Conservation (phyloP, 2,329 filamentous ascomycete species). For the Tolypocladium sp. region DNA sequence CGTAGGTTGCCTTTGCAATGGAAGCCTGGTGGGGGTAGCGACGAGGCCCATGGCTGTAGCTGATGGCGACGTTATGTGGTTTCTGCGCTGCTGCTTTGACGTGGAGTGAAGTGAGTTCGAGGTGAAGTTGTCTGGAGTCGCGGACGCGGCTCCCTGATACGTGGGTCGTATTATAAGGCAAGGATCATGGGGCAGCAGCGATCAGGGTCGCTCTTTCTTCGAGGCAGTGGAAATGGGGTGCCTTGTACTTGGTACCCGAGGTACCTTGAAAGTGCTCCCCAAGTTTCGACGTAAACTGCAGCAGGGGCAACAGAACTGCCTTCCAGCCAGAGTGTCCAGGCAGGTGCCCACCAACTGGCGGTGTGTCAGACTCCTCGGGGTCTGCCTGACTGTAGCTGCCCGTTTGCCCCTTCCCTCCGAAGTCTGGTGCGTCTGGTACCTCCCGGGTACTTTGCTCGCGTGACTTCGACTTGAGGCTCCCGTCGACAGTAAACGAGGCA, state of each 20-base stretch:
- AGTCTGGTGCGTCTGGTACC: not conserved
- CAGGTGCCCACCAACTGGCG: not conserved
- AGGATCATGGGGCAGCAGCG: not conserved
- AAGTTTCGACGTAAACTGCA: not conserved
- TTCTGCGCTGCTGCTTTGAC: not conserved
- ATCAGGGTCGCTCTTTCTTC: not conserved
- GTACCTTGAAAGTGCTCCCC: not conserved
- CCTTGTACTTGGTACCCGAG: not conserved
- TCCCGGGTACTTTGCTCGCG: not conserved
- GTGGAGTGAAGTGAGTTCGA: not conserved
- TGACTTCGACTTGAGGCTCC: not conserved
- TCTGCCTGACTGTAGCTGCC: not conserved
- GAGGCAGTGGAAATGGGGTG: not conserved
- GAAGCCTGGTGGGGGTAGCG: not conserved
- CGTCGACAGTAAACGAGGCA: not conserved
- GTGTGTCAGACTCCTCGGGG: not conserved
- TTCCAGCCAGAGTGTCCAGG: not conserved
- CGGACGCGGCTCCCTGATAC: not conserved
- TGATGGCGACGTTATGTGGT: not conserved
- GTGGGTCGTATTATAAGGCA: not conserved
- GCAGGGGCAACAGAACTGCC: not conserved
- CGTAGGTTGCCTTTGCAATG: not conserved
- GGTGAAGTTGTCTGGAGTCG: not conserved
- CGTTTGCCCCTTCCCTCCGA: not conserved
- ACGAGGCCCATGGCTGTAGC: not conserved